Base-by-base conservation (phyloP, 768 basidiomycete genomes). In the Mrakia blollopis region DNA sequence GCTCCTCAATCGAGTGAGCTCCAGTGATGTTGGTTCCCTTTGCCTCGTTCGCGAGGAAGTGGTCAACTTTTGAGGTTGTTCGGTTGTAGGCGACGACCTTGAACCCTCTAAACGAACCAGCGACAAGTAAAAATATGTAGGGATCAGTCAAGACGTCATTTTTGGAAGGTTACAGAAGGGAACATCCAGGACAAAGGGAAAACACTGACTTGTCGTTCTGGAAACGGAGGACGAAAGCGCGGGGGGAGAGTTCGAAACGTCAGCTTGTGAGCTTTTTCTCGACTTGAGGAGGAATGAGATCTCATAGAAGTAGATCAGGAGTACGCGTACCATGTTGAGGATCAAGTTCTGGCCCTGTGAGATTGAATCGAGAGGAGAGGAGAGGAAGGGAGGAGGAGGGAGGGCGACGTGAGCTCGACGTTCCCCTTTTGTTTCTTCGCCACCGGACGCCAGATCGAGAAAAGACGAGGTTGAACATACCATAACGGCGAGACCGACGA, bases 1-100 rank as follows among this genome's bases (percentile, higher is more conserved):
- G 90, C 86, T 98, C 96, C 84, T 94, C 84, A 81, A 98, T 87
- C 72, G 93, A 93, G 86, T 94, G 92, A 73, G 96, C 95, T 80
- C 97, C 97, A 83, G 93, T 90, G 81, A 99, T 86, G 52, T 94
- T 94, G 81, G 95, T 98, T 79, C 95, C 97, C 88, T 98, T 99
- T 80, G 97, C 97, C 86, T 98, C 93, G 84, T 98, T 94, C 79
- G 88, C 90, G 79, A 99, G 89, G 89, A 99, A 99, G 83, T 88
- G 83, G 84, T 98, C 95, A 81, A 99, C 94, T 85, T 98, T 99
- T 86, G 89, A 90, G 79, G 90, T 91, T 60, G 97, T 98, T 81
- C 97, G 91, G 88, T 99, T 99, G 87, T 91, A 99, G 14, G 93
- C 94, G 80, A 94, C 91, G 81, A 99, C 97, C 80, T 86, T 94